Evolutionary conservation across 306 rosid genomes (phyloP), one percentile per base, ranked within the genome.

Genomic region (Dalbergia cultrata): DNA sequence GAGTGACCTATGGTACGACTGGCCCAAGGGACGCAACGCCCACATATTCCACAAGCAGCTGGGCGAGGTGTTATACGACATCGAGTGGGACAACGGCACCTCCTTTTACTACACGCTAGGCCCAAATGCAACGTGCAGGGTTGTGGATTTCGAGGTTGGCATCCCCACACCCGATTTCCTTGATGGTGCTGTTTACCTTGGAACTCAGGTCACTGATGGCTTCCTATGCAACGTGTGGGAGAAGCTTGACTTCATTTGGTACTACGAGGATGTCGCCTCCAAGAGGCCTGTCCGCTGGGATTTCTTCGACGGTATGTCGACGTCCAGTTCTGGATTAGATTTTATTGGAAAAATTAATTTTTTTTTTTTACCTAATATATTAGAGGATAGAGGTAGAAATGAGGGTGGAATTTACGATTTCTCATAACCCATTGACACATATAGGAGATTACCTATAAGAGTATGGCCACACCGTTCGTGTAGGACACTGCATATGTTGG

Each of bases 1-100:
- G 6, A 82, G 84, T 31, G 85, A 86, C 80, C 72, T 86, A 0
- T 89, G 90, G 92, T 89, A 89, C 73, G 92, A 88, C 83, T 88
- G 92, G 92, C 82, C 85, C 5, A 58, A 18, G 50, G 85, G 92
- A 49, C 69, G 87, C n/a, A 86, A 86, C 72, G 90, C 76, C 10
- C 82, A 88, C 84, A 86, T 88, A 11, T 64, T 75, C 44, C 87
- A 84, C 54, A 76, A 57, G 53, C 90, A 88, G 69, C 72, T 86
- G 0, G 82, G 59, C 6, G 82, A 74, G 44, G 9, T 79, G 0
- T 17, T 67, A 19, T 89, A 86, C 41, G 90, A 85, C 77, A 17
- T 89, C 8, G 90, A 86, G 77, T 88, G 92, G 92, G 56, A 88
- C 82, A 88, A 89, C 75, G 90, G 87, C 74, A 89, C 90, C 13